Conservation (phyloP, 257 asterid genomes). For the Thymus quinquecostatus region DNA sequence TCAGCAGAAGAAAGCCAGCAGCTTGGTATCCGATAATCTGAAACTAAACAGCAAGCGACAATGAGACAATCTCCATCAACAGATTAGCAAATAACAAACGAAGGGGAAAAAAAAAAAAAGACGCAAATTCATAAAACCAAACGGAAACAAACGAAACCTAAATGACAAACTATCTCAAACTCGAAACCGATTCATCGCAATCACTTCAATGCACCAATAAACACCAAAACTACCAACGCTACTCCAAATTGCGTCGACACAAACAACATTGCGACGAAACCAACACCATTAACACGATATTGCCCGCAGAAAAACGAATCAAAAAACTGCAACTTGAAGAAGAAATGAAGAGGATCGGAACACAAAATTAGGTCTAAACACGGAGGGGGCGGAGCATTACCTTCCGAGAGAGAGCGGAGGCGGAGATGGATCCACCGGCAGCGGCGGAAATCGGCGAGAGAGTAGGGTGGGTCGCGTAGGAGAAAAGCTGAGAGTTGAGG, state of each 20-base stretch:
- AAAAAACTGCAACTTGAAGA: slow-evolving; percentile 12
- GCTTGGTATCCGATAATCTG: slow-evolving; percentile 22
- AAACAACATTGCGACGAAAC: slow-evolving; percentile 1
- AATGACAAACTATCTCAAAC: slow-evolving; percentile 1
- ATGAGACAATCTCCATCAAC: slow-evolving; percentile 1
- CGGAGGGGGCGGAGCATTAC: slow-evolving; percentile 9
- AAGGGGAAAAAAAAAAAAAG: not conserved
- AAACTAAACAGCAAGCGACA: slow-evolving; percentile 39
- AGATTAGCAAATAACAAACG: not conserved
- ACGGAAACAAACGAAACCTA: not conserved
- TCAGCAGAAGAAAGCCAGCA: slow-evolving; percentile 28
- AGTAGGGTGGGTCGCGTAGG: slow-evolving; percentile 37
- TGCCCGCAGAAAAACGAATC: slow-evolving; percentile 4
- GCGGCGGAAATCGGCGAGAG: slow-evolving; percentile 28
- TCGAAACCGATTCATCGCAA: not conserved
- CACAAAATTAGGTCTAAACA: slow-evolving; percentile 26
- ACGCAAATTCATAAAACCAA: slow-evolving; percentile 7
- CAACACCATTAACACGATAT: not conserved
- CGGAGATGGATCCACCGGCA: slow-evolving; percentile 37
- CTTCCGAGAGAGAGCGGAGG: slow-evolving; percentile 22
- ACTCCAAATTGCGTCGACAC: not conserved
- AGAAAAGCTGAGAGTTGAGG: slow-evolving; percentile 33
- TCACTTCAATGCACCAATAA: not conserved
- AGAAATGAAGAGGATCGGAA: slow-evolving; percentile 9
- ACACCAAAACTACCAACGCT: slow-evolving; percentile 4